A percentile compares a stretch with the other conserved stretches of the same genome.
Conservation (phyloP, 2,329 filamentous ascomycete species). For the Pseudopyrenochaeta lycopersici region DNA sequence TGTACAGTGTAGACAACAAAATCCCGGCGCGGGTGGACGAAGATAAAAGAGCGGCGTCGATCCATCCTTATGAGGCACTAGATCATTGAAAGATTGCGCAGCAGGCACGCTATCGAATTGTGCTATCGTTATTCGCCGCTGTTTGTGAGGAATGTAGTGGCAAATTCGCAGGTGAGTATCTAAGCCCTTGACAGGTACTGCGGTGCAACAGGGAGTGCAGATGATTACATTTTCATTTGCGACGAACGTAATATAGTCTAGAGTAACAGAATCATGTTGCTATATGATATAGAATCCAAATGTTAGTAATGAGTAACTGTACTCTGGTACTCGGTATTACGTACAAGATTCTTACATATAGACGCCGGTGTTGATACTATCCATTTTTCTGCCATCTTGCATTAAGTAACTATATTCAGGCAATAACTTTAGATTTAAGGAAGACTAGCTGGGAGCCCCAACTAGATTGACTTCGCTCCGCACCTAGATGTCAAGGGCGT, state of each 20-base stretch:
- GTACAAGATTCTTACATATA: too few species aligned
- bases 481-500: too few species aligned
- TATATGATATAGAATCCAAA: not conserved
- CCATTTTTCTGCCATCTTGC: too few species aligned
- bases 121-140: constrained; percentile 6
- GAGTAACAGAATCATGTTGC: constrained; percentile 6
- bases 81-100: constrained; percentile 4
- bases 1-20: constrained; percentile 9
- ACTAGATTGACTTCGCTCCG: too few species aligned
- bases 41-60: constrained; percentile 6
- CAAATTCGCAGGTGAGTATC: constrained; percentile 4
- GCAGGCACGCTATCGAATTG: constrained; percentile 7
- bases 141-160: constrained; percentile 4
- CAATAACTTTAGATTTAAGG: too few species aligned
- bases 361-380: too few species aligned
- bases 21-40: constrained; percentile 5
- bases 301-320: too few species aligned
- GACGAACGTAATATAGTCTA: constrained; percentile 18
- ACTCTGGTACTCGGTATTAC: too few species aligned
- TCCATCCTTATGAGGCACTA: constrained; percentile 5
- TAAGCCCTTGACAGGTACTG: constrained; percentile 10
- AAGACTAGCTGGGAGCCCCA: too few species aligned
- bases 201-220: constrained; percentile 2
- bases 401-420: too few species aligned
- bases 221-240: constrained; percentile 11